A percentile compares a stretch with the other conserved stretches of the same genome.
These are phyloP conservation scores for Setomelanomma holmii DNA, from an alignment of 2,329 filamentous ascomycete genomes.

Conservation along the genomic window DNA sequence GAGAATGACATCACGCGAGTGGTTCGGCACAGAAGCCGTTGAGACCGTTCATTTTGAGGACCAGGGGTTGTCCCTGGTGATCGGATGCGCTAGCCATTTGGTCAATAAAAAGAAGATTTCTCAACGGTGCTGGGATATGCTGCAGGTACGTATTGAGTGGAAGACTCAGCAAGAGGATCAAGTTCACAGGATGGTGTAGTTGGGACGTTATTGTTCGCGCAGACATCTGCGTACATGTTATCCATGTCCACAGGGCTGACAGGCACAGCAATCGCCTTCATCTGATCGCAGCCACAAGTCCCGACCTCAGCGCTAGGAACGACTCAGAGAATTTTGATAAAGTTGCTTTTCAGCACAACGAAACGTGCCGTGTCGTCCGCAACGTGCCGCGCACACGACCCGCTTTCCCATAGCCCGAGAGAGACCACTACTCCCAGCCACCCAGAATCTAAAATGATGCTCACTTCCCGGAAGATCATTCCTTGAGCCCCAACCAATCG, in stretches of 20 bases:
- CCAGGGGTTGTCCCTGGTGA: constrained; percentile 1
- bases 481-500: too few species aligned
- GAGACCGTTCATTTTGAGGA: background rate
- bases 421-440: too few species aligned
- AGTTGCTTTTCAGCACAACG: background rate
- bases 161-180: background rate
- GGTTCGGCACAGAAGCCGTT: background rate
- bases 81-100: background rate
- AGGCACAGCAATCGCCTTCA: background rate
- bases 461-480: too few species aligned
- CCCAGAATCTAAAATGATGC: too few species aligned
- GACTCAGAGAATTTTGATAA: too few species aligned
- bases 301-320: too few species aligned
- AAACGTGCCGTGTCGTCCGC: background rate
- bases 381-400: background rate
- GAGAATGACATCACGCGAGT: constrained; percentile 1
- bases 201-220: background rate
- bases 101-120: background rate
- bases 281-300: background rate
- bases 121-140: background rate
- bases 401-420: background rate
- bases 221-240: background rate
- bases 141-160: background rate
- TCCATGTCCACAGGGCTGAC: background rate
- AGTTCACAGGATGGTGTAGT: background rate